phyloP scores from a whole-genome alignment of 345 rosid species.

The Arabis hirsuta region DNA sequence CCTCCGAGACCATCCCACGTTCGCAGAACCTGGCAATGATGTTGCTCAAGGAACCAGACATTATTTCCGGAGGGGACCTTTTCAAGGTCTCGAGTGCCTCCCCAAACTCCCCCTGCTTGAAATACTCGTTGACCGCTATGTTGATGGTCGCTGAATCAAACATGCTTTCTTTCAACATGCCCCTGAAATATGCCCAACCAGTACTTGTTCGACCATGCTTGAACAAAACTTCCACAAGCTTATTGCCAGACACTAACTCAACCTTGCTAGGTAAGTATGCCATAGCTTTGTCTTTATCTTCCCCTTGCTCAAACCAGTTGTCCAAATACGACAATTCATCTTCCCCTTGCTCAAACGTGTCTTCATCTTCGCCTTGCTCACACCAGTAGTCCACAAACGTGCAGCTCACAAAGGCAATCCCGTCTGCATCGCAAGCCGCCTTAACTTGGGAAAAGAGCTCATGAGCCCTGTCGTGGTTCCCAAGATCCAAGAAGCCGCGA shows the following conservation, averaged over 20 bases:
- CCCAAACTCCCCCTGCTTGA: background rate
- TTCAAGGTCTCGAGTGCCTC: background rate
- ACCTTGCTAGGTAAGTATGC: too few species aligned
- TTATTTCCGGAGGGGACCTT: background rate
- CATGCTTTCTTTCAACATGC: background rate
- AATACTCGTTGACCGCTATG: background rate
- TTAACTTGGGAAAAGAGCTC: too few species aligned
- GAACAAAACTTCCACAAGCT: too few species aligned
- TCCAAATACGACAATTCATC: background rate
- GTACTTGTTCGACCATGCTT: too few species aligned
- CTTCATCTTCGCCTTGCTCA: too few species aligned
- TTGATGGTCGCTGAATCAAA: background rate
- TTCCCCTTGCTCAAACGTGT: background rate
- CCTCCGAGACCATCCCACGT: background rate
- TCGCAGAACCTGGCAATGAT: background rate
- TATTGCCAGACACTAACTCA: too few species aligned
- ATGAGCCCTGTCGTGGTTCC: too few species aligned
- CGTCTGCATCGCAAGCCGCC: background rate
- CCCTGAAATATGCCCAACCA: too few species aligned
- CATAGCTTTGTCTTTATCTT: too few species aligned
- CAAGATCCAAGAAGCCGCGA: too few species aligned
- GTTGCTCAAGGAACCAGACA: background rate
- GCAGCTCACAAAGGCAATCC: background rate
- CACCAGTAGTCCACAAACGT: background rate
- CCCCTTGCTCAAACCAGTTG: background rate